Conservation (phyloP, 352 stramenopile species). For the Globisporangium cystogenes region DNA sequence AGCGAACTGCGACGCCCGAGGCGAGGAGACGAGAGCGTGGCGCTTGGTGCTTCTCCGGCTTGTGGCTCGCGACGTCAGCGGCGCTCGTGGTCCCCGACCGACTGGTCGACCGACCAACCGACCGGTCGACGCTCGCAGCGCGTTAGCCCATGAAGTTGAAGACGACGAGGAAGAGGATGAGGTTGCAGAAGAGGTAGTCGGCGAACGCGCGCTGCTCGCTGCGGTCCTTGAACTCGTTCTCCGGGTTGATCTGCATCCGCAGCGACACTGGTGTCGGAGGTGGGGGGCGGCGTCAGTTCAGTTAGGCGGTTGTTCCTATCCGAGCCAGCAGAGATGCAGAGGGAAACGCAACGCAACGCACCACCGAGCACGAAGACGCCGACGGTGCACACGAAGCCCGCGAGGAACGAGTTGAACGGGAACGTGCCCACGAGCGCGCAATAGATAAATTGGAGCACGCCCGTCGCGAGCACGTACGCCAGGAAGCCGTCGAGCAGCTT, state of each 20-base stretch:
- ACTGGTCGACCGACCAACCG: too few relatives aligned
- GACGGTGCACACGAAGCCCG: constrained; percentile 87
- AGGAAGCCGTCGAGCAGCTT: constrained; percentile 91
- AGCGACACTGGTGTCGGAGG: constrained; percentile 90
- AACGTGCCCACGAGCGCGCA: constrained; percentile 87
- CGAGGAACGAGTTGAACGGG: constrained; percentile 92
- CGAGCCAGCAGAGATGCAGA: background rate
- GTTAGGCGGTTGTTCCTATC: too few relatives aligned
- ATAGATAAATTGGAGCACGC: constrained; percentile 90
- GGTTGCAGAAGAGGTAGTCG: constrained; percentile 91
- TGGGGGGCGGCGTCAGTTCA: too few relatives aligned
- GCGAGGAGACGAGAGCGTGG: too few relatives aligned
- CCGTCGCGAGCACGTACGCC: constrained; percentile 83
- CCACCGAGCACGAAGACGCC: constrained; percentile 88
- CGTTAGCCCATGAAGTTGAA: constrained; percentile 93
- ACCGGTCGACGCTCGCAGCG: background rate
- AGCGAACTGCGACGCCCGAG: too few relatives aligned
- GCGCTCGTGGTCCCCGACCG: too few relatives aligned
- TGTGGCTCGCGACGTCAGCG: too few relatives aligned
- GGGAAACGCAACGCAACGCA: constrained; percentile 24
- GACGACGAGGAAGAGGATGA: constrained; percentile 90
- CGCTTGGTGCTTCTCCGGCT: too few relatives aligned
- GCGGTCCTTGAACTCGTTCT: constrained; percentile 79
- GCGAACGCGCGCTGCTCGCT: constrained; percentile 86
- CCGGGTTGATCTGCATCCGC: constrained; percentile 87